Evolutionary conservation across 1,284 basidiomycete species (phyloP).

Genomic region (Irpex rosettiformis): DNA sequence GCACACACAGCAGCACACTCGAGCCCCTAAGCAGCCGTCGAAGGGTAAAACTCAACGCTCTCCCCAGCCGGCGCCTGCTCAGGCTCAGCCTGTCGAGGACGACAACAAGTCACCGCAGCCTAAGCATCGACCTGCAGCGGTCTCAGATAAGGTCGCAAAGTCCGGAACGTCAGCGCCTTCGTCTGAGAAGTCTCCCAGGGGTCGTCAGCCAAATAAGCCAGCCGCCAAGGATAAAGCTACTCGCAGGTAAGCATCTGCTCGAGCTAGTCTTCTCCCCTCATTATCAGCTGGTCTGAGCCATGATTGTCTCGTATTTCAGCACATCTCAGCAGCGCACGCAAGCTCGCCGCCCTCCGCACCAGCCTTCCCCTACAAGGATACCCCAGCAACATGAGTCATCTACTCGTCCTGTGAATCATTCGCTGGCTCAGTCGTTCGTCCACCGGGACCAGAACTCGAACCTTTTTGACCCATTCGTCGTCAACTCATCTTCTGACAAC

Average conservation of each 20-base stretch:
- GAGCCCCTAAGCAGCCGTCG: conserved; percentile 28
- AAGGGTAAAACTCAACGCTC: conserved; percentile 31
- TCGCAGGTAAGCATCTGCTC: conserved; percentile 25
- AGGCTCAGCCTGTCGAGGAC: conserved; percentile 28
- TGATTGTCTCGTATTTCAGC: conserved; percentile 34
- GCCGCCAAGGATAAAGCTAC: conserved; percentile 29
- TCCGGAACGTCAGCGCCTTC: conserved; percentile 12
- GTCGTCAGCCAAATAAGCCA: conserved; percentile 31
- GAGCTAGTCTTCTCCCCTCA: conserved; percentile 10
- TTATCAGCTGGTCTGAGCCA: conserved; percentile 2
- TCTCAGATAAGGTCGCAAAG: conserved; percentile 16
- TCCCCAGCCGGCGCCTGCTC: conserved; percentile 22
- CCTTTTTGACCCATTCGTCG: conserved; percentile 57
- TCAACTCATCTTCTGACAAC: conserved; percentile 36
- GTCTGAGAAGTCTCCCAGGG: conserved; percentile 29
- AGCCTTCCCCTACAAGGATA: conserved; percentile 44
- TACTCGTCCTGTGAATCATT: conserved; percentile 25
- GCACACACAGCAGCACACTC: conserved; percentile 32
- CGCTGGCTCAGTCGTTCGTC: conserved; percentile 23
- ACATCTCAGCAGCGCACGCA: conserved; percentile 40
- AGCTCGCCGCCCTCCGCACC: conserved; percentile 44
- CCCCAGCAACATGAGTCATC: conserved; percentile 64
- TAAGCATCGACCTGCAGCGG: conserved; percentile 22
- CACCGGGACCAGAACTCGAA: conserved; percentile 33
- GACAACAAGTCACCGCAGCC: conserved; percentile 21